Evolutionary conservation across 2,329 filamentous ascomycete species (phyloP), one percentile per base, ranked within the genome.

Genomic region (Plenodomus biglobosus): DNA sequence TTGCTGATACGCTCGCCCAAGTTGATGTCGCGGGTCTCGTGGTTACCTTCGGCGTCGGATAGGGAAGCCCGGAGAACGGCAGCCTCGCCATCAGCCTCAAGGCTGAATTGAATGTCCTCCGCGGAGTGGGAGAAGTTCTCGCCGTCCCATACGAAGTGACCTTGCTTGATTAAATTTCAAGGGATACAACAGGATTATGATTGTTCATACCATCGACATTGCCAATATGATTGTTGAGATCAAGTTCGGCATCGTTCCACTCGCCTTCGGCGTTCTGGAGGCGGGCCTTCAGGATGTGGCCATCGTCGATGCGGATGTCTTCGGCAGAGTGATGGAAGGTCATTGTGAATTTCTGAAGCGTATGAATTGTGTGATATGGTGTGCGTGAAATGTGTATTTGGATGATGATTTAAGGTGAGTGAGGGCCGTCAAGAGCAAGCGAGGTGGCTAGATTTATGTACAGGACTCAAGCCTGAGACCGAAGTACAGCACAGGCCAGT

Each of bases 1-100:
- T 85, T 85, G 49, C 68, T 66, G 44, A 85, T 74, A 49, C 78
- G 72, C 75, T 83, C 80, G 2, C 75, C 65, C 5, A 85, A 75
- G 72, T 85, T 84, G 55, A 85, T 54, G 56, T 85, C 75, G 32
- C 73, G 67, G 6, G 66, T 48, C 1, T 70, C 48, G 1, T 48
- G 44, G 16, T 81, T 70, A 34, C 80, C 80, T 0, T 79, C 70
- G 1, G 64, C 40, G 24, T 75, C 73, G 34, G 49, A 59, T 24
- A 85, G 74, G 0, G 39, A 49, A 32, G 80, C 81, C 16, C 80
- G 79, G 38, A 85, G 79, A 38, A 85, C 61, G 32, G 81, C 80
- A 18, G 78, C 73, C 1, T 62, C 54, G 17, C 72, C 78, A 19
- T 70, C 78, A 18, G 79, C 80, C 67, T 84, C 81, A 2, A 81